Base-by-base conservation (phyloP, 2,329 filamentous ascomycete genomes). In the Trichophyton verrucosum region DNA sequence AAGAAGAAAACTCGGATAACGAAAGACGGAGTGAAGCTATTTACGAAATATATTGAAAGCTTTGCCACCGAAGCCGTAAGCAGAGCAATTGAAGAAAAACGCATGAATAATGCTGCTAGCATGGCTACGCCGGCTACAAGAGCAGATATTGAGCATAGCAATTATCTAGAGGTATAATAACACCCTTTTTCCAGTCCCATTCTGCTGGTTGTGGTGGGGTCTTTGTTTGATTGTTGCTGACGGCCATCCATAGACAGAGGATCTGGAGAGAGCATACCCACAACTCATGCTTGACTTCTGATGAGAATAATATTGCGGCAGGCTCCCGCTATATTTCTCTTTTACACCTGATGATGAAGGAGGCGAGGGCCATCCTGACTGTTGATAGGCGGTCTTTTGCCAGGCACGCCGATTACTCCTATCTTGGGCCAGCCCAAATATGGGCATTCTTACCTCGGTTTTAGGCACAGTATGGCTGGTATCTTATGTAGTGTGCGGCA, bases 21-120 rank as follows among this genome's bases (percentile, higher is more conserved):
- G 6, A 86, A 83, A 67, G 88, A 91, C 68, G 90, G 90, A 3
- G 89, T 91, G 71, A 80, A 77, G 5, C 82, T 91, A 1, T 82
- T 91, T 62, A 87, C 85, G 13, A 90, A 87, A 75, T 97, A 97
- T 71, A 81, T 96, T 73, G 90, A 96, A 73, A 83, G 92, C 0
- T 97, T 96, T 75, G 87, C 96, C 59, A 81, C 88, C 64, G 92
- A 97, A 76, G 89, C 90, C 0, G 85, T 97, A 70, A 89, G 90
- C 15, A 77, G 92, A 69, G 86, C 89, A 44, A 83, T 85, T 8
- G 84, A 85, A 62, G 87, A 89, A 77, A 86, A 86, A 70, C 78
- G 72, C 46, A 74, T 78, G 38, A 71, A 68, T 68, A 69, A 60
- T 67, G 58, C 65, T 68, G 61, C 62, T 71, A 63, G 64, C 67